A percentile compares a stretch with the other conserved stretches of the same genome.
Conservation (phyloP, 768 basidiomycete genomes). For the Psilocybe tampanensis region DNA sequence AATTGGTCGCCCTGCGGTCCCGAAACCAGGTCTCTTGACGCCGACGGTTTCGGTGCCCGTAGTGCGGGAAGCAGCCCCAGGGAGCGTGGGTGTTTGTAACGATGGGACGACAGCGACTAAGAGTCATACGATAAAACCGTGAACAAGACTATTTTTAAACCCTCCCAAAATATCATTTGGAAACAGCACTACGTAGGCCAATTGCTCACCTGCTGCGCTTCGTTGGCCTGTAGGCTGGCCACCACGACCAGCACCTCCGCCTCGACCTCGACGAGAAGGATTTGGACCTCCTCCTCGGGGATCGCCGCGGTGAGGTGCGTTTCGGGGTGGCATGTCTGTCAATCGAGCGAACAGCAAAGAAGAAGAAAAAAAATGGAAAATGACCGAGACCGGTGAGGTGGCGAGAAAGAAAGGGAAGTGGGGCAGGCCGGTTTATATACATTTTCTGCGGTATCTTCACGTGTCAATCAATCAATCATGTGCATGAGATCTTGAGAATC, state of each 20-base stretch:
- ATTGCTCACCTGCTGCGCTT: slow-evolving; percentile 34
- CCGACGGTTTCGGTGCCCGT: slow-evolving; percentile 33
- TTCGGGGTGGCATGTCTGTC: slow-evolving; percentile 26
- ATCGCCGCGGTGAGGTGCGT: slow-evolving; percentile 24
- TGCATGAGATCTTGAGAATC: no score
- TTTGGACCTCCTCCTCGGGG: slow-evolving; percentile 20
- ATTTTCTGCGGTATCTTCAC: background rate
- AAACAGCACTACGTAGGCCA: background rate
- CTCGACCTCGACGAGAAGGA: slow-evolving; percentile 25
- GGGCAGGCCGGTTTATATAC: background rate
- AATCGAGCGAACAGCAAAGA: slow-evolving; percentile 9
- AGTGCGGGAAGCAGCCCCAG: no score
- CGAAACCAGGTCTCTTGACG: slow-evolving; percentile 35
- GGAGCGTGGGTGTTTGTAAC: no score
- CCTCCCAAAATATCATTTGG: background rate
- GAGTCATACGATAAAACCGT: no score
- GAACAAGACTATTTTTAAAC: slow-evolving; percentile 6
- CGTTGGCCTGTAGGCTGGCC: slow-evolving; percentile 25
- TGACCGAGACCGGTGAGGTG: background rate
- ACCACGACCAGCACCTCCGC: slow-evolving; percentile 33
- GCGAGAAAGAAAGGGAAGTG: background rate
- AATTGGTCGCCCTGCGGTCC: slow-evolving; percentile 30
- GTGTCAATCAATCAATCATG: no score
- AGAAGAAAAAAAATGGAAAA: background rate
- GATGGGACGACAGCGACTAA: no score